A percentile compares a stretch with the other conserved stretches of the same genome.
Conservation (phyloP, 148 eudicot species). For the Amaranthus cruentus region DNA sequence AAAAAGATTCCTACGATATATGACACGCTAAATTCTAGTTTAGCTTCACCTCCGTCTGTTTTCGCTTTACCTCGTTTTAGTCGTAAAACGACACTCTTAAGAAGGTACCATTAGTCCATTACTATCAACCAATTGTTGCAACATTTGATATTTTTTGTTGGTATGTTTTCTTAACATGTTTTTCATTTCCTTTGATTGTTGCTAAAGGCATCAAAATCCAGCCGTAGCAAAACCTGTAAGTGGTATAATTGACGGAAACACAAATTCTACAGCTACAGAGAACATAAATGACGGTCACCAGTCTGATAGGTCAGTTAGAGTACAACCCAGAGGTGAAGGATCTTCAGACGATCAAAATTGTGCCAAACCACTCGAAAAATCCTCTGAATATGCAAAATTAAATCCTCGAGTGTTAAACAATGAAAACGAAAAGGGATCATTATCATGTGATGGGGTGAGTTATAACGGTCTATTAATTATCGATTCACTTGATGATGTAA, state of each 20-base stretch:
- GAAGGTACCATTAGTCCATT: constrained; percentile 52
- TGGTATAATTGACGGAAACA: constrained; percentile 34
- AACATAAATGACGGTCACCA: constrained; percentile 16
- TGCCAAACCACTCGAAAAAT: constrained; percentile 28
- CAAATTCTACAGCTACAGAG: constrained; percentile 25
- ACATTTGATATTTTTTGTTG: background rate
- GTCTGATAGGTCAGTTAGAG: constrained; percentile 13
- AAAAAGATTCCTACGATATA: constrained; percentile 56
- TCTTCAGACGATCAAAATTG: constrained; percentile 22
- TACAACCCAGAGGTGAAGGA: constrained; percentile 20
- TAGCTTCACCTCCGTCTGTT: constrained; percentile 72
- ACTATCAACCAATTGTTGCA: background rate
- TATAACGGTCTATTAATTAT: constrained; percentile 47
- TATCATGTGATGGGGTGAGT: constrained; percentile 69
- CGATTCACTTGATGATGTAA: constrained; percentile 56
- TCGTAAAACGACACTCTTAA: constrained; percentile 28
- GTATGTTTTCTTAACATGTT: constrained; percentile 7
- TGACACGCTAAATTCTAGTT: constrained; percentile 46
- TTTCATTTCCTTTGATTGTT: constrained; percentile 8
- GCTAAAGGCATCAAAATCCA: constrained; percentile 52
- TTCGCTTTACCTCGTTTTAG: constrained; percentile 82
- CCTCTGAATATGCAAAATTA: constrained; percentile 30
- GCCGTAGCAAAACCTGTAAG: constrained; percentile 53
- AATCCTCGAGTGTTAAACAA: constrained; percentile 34
- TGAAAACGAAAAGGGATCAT: constrained; percentile 39